Conservation (phyloP, 495 filamentous ascomycete species). For the Penicillium egyptiacum region DNA sequence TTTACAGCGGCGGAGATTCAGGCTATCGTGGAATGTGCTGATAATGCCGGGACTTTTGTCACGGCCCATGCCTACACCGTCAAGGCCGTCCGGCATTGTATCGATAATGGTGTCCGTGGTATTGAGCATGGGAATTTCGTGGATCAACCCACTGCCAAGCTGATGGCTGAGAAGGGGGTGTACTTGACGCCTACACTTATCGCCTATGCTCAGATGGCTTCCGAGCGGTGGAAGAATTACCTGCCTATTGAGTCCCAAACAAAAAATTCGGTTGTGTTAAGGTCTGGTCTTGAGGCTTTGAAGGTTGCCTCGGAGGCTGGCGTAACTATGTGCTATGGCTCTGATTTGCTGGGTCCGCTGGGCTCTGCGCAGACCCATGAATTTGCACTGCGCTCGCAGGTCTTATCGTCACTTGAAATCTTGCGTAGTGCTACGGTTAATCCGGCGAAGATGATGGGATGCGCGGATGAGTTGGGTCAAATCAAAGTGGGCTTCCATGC, state of each 20-base stretch:
- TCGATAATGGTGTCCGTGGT: conserved; percentile 54
- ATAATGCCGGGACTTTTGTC: conserved; percentile 50
- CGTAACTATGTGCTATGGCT: conserved; percentile 55
- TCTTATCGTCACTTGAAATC: conserved; percentile 42
- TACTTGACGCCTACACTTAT: conserved; percentile 55
- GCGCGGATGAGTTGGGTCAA: conserved; percentile 44
- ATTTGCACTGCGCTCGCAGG: conserved; percentile 46
- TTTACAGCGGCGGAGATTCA: conserved; percentile 54
- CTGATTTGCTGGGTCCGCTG: conserved; percentile 53
- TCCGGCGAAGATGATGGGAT: conserved; percentile 46
- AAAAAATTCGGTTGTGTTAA: conserved; percentile 51
- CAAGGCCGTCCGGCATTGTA: conserved; percentile 50
- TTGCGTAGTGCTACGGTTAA: conserved; percentile 54
- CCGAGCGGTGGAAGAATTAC: conserved; percentile 40
- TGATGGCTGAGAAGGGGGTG: conserved; percentile 46
- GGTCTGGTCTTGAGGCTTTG: conserved; percentile 44
- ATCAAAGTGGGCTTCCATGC: conserved; percentile 43
- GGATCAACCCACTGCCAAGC: conserved; percentile 48
- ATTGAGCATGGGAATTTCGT: conserved; percentile 60
- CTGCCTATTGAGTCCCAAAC: conserved; percentile 39
- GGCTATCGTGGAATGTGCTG: conserved; percentile 48
- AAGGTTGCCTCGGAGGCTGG: conserved; percentile 48
- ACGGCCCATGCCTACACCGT: conserved; percentile 58
- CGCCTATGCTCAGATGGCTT: conserved; percentile 51
- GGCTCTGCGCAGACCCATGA: conserved; percentile 49